These are phyloP conservation scores for Lactarius hengduanensis DNA, from an alignment of 768 basidiomycete species.

Conservation along the genomic window DNA sequence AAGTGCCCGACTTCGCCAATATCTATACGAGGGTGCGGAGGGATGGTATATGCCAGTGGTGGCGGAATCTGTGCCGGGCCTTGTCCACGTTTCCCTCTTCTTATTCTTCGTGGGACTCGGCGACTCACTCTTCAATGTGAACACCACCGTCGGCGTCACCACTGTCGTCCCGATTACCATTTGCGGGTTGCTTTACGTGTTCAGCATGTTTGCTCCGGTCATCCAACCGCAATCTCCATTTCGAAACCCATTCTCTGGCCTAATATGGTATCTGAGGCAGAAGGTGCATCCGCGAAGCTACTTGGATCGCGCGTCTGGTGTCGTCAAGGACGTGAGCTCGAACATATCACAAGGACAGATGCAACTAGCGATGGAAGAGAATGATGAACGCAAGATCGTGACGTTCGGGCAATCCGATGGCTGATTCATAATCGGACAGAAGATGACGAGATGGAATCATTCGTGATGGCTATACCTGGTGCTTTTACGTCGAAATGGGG, in stretches of 20 bases:
- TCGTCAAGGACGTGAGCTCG: neutral
- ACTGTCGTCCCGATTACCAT: conserved; percentile 12
- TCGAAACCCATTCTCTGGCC: conserved; percentile 12
- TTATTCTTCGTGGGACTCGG: conserved; percentile 51
- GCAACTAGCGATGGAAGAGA: conserved; percentile 6
- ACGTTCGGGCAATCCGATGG: conserved; percentile 1
- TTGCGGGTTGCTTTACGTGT: conserved; percentile 20
- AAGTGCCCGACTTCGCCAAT: conserved; percentile 44
- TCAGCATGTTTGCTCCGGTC: conserved; percentile 12
- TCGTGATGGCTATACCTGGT: neutral
- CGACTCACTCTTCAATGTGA: conserved; percentile 41
- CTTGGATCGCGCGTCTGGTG: neutral
- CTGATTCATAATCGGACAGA: neutral
- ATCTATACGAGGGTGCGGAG: conserved; percentile 37
- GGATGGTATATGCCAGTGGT: conserved; percentile 42
- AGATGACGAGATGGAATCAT: conserved; percentile 9
- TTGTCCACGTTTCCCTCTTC: conserved; percentile 49
- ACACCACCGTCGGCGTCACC: conserved; percentile 15
- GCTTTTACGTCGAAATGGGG: neutral
- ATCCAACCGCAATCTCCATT: conserved; percentile 15
- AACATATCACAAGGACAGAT: neutral
- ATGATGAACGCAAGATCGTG: neutral
- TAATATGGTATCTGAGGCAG: conserved; percentile 16
- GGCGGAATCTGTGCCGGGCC: conserved; percentile 44
- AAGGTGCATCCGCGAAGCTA: neutral